A percentile compares a stretch with the other conserved stretches of the same genome.
Evolutionary conservation across 2,329 filamentous ascomycete genomes (phyloP).

Genomic region (Fusarium bactridioides): DNA sequence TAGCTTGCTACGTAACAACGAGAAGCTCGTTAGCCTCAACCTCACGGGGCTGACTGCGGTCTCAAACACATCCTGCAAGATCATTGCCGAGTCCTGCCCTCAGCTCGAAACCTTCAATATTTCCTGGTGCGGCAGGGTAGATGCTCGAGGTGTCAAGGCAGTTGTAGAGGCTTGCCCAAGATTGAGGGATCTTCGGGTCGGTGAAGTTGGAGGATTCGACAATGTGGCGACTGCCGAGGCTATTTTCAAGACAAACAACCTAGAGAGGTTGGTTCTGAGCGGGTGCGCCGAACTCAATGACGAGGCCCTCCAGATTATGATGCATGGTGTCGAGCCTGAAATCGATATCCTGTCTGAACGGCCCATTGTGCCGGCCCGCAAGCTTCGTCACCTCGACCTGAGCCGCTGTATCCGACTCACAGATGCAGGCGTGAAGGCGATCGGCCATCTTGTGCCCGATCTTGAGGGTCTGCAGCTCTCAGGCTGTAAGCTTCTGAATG

Average conservation of each 20-base stretch:
- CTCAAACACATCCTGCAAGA: conserved; percentile 85
- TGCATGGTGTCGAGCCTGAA: conserved; percentile 78
- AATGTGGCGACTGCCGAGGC: conserved; percentile 74
- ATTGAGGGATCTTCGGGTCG: conserved; percentile 81
- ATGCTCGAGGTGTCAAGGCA: conserved; percentile 76
- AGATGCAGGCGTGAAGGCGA: conserved; percentile 71
- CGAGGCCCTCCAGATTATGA: conserved; percentile 73
- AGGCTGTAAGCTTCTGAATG: conserved; percentile 77
- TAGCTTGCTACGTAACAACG: conserved; percentile 77
- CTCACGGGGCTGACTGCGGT: conserved; percentile 82
- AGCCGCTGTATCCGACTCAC: conserved; percentile 81
- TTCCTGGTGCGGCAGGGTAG: conserved; percentile 90
- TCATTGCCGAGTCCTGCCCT: conserved; percentile 82
- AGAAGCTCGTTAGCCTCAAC: conserved; percentile 82
- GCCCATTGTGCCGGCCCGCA: conserved; percentile 78
- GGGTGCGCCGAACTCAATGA: conserved; percentile 83
- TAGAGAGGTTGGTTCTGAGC: conserved; percentile 83
- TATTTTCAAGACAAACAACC: conserved; percentile 80
- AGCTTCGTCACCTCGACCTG: conserved; percentile 83
- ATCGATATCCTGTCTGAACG: conserved; percentile 81
- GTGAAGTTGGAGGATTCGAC: conserved; percentile 83
- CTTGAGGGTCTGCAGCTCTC: conserved; percentile 86
- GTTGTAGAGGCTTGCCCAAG: conserved; percentile 77
- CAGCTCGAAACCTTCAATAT: conserved; percentile 87
- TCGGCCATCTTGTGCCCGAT: conserved; percentile 78